Conservation (phyloP, 306 rosid genomes). For the Glycine soja region DNA sequence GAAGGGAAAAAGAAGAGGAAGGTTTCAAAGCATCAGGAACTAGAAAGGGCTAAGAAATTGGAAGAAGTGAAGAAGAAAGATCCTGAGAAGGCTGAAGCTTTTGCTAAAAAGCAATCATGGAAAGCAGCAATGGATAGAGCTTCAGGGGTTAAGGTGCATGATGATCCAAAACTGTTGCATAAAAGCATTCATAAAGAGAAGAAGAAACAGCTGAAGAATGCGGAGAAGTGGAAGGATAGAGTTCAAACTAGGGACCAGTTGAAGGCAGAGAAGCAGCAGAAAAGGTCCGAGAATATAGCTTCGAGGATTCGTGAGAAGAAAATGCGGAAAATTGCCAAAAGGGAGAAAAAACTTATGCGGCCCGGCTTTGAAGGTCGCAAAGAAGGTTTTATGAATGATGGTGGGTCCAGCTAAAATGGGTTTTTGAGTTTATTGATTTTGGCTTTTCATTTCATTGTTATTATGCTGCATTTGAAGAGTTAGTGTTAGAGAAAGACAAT, state of each 20-base stretch:
- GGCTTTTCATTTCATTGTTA: not conserved
- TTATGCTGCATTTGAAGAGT: not conserved
- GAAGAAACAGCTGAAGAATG: constrained; percentile 75
- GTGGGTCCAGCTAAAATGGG: constrained; percentile 34
- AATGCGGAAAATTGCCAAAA: constrained; percentile 70
- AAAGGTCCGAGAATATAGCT: constrained; percentile 76
- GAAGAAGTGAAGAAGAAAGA: constrained; percentile 79
- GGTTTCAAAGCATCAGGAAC: constrained; percentile 71
- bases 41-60: constrained; percentile 74
- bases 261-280: constrained; percentile 78
- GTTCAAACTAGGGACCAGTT: constrained; percentile 65
- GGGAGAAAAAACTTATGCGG: constrained; percentile 90
- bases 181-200: constrained; percentile 72
- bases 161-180: constrained; percentile 70
- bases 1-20: constrained; percentile 66
- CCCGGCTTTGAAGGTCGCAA: constrained; percentile 94
- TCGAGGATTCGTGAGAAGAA: constrained; percentile 74
- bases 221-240: constrained; percentile 82
- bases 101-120: constrained; percentile 76
- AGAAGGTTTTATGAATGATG: constrained; percentile 70
- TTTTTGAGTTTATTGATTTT: constrained; percentile 18
- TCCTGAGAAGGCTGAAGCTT: constrained; percentile 71
- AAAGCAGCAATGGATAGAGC: constrained; percentile 81
- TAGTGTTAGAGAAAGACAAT: not conserved
- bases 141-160: constrained; percentile 83